A percentile compares a stretch with the other conserved stretches of the same genome.
phyloP scores from a whole-genome alignment of 1,284 basidiomycete genomes.

The Ceratobasidium theobromae region DNA sequence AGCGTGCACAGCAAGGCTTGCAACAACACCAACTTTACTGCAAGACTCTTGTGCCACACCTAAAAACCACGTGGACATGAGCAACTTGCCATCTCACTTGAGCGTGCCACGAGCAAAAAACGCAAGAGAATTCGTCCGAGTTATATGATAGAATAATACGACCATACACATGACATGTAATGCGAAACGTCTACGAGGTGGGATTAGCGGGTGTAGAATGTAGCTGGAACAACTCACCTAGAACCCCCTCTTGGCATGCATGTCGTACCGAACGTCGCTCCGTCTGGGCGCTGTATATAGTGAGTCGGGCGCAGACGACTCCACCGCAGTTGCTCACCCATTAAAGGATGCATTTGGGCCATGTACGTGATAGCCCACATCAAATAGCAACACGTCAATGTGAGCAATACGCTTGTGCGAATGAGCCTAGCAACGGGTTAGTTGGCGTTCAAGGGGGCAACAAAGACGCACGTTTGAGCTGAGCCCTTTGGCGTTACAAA shows the following conservation, averaged over 20 bases:
- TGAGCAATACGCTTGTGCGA: conserved; percentile 74
- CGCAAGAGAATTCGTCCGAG: too few relatives aligned
- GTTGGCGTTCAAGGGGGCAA: conserved; percentile 8
- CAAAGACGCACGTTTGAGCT: conserved; percentile 74
- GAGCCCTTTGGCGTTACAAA: conserved; percentile 79
- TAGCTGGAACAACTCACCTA: too few relatives aligned
- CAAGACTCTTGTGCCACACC: too few relatives aligned
- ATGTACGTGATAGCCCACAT: conserved; percentile 96
- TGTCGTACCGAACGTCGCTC: conserved; percentile 42
- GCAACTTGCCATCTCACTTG: too few relatives aligned
- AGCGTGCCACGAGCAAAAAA: too few relatives aligned
- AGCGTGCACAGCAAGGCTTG: too few relatives aligned
- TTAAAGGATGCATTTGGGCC: conserved; percentile 85
- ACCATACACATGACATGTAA: too few relatives aligned
- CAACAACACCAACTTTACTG: too few relatives aligned
- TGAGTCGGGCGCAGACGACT: background rate
- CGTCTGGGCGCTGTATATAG: conserved; percentile 41
- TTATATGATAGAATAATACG: too few relatives aligned
- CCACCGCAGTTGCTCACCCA: conserved; percentile 53
- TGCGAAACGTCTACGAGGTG: too few relatives aligned
- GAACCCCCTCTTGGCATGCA: conserved; percentile 60
- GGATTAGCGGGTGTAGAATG: too few relatives aligned
- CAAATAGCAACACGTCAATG: conserved; percentile 80
- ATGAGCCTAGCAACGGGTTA: conserved; percentile 77
- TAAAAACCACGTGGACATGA: too few relatives aligned